Percentiles rank a stretch among this genome's conserved stretches.
phyloP scores from a whole-genome alignment of 257 asterid species.

The Gentiana straminea region DNA sequence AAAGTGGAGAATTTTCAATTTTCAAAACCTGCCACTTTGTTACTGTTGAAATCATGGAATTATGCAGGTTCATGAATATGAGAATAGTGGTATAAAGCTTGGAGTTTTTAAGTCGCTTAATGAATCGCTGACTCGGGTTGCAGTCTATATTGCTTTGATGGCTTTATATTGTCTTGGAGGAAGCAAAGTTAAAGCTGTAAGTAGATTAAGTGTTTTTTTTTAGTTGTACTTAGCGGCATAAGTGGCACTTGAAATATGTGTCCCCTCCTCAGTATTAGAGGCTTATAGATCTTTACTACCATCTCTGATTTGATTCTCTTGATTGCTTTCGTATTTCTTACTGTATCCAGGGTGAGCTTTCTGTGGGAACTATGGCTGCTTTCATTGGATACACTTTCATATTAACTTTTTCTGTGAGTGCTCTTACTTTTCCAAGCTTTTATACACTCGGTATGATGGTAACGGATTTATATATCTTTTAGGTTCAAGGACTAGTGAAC shows the following conservation, averaged over 20 bases:
- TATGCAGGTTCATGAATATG: conserved; percentile 66
- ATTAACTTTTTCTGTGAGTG: conserved; percentile 86
- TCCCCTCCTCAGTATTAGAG: neutral
- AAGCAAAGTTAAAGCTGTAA: conserved; percentile 96
- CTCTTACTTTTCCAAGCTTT: conserved; percentile 8
- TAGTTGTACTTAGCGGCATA: neutral
- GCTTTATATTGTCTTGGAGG: conserved; percentile 94
- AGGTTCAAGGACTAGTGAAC: conserved; percentile 98
- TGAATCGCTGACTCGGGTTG: conserved; percentile 89
- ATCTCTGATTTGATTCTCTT: neutral
- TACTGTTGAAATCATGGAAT: conserved; percentile 11
- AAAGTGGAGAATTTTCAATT: conserved; percentile 1
- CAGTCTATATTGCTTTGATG: conserved; percentile 83
- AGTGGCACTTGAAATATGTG: neutral
- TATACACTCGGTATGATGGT: neutral
- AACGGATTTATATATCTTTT: conserved; percentile 9
- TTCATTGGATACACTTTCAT: conserved; percentile 94
- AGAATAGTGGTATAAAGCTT: conserved; percentile 74
- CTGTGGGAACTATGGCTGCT: conserved; percentile 92
- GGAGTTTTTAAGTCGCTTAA: conserved; percentile 81
- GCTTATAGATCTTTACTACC: neutral
- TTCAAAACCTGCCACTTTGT: neutral
- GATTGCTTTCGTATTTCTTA: conserved; percentile 9
- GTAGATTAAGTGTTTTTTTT: conserved; percentile 23
- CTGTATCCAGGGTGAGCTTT: conserved; percentile 68